Percentiles rank a stretch among this genome's conserved stretches.
Conservation (phyloP, 2,329 filamentous ascomycete genomes). For the Aureobasidium musti region DNA sequence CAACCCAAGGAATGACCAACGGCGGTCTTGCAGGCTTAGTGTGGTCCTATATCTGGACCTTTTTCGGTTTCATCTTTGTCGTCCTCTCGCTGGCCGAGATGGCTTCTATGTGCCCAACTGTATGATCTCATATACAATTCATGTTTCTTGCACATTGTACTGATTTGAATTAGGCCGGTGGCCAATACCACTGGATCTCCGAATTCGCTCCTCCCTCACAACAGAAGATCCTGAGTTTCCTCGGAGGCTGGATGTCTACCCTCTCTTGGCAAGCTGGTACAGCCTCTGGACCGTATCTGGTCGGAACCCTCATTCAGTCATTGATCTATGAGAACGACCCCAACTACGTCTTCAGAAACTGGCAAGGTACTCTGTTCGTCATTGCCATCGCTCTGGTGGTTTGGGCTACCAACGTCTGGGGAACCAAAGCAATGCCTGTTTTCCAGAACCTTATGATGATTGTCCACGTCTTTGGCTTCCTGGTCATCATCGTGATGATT, state of each 20-base stretch:
- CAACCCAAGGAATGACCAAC: conserved; percentile 32
- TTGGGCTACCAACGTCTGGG: conserved; percentile 47
- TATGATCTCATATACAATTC: not conserved
- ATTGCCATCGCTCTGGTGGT: conserved; percentile 52
- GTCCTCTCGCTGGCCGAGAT: conserved; percentile 43
- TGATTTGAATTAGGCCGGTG: conserved; percentile 33
- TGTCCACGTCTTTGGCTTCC: conserved; percentile 56
- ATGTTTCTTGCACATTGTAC: not conserved
- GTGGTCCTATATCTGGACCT: conserved; percentile 38
- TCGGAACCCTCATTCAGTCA: conserved; percentile 43
- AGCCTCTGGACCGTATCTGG: conserved; percentile 42
- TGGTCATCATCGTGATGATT: conserved; percentile 54
- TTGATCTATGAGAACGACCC: conserved; percentile 42
- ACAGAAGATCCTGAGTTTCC: conserved; percentile 34
- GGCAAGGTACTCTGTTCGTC: conserved; percentile 54
- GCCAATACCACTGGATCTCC: conserved; percentile 36
- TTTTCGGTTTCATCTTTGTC: conserved; percentile 33
- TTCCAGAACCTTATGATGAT: conserved; percentile 46
- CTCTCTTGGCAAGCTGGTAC: conserved; percentile 44
- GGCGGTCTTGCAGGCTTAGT: conserved; percentile 43
- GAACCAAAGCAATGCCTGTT: conserved; percentile 41
- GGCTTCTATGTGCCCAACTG: conserved; percentile 39
- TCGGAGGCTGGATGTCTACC: conserved; percentile 43
- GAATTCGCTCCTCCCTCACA: conserved; percentile 30
- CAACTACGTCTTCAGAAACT: conserved; percentile 39